Percentiles rank a stretch among this genome's conserved stretches.
These are phyloP conservation scores for Aspergillus olivimuriae DNA, from an alignment of 495 filamentous ascomycete genomes.

Conservation along the genomic window DNA sequence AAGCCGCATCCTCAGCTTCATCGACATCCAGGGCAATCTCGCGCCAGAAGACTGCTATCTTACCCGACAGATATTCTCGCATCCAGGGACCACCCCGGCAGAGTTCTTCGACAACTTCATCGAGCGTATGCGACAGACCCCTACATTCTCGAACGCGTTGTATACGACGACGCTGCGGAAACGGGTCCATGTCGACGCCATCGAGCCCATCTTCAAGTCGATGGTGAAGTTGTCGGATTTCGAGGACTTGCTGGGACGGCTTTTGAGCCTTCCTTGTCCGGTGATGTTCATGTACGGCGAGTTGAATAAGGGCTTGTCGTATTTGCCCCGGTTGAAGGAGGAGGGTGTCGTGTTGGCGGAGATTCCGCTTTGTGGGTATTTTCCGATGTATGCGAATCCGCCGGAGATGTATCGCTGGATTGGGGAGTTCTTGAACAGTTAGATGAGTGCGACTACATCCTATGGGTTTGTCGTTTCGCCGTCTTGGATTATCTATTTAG, in stretches of 20 bases:
- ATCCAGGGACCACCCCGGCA: constrained; percentile 12
- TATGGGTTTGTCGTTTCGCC: no score
- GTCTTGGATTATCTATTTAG: no score
- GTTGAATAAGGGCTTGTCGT: constrained; percentile 17
- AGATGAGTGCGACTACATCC: no score
- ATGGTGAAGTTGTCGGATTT: constrained; percentile 25
- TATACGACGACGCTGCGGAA: constrained; percentile 20
- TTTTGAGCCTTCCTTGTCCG: constrained; percentile 15
- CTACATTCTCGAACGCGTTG: constrained; percentile 13
- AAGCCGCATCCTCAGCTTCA: constrained; percentile 19
- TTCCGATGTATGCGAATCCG: constrained; percentile 30
- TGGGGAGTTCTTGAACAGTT: constrained; percentile 13
- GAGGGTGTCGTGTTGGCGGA: constrained; percentile 22
- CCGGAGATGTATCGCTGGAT: constrained; percentile 23
- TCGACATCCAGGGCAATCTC: constrained; percentile 28
- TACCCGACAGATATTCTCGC: constrained; percentile 22
- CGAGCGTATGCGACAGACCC: constrained; percentile 10
- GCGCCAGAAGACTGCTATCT: constrained; percentile 28
- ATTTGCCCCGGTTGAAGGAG: constrained; percentile 14
- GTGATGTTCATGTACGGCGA: constrained; percentile 26
- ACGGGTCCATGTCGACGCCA: constrained; percentile 14
- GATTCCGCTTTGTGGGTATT: constrained; percentile 21
- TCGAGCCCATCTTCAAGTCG: constrained; percentile 20
- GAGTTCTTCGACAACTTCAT: constrained; percentile 23
- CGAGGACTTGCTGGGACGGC: constrained; percentile 16